Percentiles rank a stretch among this genome's conserved stretches.
phyloP scores from a whole-genome alignment of 2,329 filamentous ascomycete genomes.

The Samsoniella hepiali region DNA sequence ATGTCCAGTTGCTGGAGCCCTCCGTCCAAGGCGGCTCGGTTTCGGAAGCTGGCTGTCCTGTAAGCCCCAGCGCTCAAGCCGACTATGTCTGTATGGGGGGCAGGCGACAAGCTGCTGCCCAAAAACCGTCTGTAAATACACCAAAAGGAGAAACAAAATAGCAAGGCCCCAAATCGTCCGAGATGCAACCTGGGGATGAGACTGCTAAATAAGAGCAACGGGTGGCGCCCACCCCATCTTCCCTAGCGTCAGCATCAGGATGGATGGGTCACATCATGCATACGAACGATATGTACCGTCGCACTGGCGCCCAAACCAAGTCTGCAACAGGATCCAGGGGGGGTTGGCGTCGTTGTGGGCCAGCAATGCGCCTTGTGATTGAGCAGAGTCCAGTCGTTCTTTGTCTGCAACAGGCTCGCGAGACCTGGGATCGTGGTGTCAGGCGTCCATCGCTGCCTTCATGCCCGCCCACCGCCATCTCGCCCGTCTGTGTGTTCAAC shows the following conservation, averaged over 20 bases:
- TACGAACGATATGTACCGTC: neutral
- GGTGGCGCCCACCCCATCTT: neutral
- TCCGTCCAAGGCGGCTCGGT: neutral
- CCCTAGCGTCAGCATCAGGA: conserved; percentile 13
- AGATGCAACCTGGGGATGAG: neutral
- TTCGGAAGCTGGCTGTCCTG: neutral
- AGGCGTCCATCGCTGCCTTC: too few relatives aligned
- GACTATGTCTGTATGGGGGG: neutral
- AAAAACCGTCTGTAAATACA: neutral
- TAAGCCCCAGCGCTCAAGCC: neutral
- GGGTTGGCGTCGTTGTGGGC: neutral
- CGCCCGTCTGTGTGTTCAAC: neutral
- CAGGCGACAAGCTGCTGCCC: neutral
- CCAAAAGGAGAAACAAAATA: neutral
- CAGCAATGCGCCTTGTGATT: neutral
- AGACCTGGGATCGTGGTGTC: neutral
- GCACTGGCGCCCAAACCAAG: conserved; percentile 12
- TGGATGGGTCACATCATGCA: conserved; percentile 12
- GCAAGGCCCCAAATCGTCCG: neutral
- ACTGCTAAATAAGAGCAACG: conserved; percentile 3
- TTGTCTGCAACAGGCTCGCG: neutral
- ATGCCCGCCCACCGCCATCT: neutral
- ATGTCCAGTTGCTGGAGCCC: neutral
- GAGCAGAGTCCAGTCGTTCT: neutral
- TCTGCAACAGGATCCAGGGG: conserved; percentile 8